A percentile compares a stretch with the other conserved stretches of the same genome.
Conservation (phyloP, 257 asterid genomes). For the Perilla frutescens region DNA sequence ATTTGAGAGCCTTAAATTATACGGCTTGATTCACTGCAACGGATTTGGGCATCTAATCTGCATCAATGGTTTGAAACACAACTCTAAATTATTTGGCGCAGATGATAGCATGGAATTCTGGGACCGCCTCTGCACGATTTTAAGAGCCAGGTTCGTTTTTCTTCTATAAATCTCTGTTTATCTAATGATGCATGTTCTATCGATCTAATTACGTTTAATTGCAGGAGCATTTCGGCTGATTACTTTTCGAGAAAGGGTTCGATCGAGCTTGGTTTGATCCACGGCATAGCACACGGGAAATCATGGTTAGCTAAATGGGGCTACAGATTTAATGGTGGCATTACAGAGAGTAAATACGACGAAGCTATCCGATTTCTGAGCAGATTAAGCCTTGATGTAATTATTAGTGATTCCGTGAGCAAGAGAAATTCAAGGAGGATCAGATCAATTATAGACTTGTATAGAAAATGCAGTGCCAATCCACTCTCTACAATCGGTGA, state of each 20-base stretch:
- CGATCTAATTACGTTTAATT: not conserved
- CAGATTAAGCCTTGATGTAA: slow-evolving; percentile 51
- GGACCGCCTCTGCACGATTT: slow-evolving; percentile 69
- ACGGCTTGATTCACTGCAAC: slow-evolving; percentile 80
- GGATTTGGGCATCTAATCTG: slow-evolving; percentile 82
- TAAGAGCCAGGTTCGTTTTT: slow-evolving; percentile 61
- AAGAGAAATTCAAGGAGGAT: slow-evolving; percentile 44
- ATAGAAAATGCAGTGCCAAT: slow-evolving; percentile 50
- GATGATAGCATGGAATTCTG: slow-evolving; percentile 71
- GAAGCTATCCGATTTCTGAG: slow-evolving; percentile 50
- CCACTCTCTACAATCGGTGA: slow-evolving; percentile 62
- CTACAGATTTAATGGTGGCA: slow-evolving; percentile 54
- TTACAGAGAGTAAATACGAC: slow-evolving; percentile 45
- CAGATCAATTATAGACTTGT: slow-evolving; percentile 46
- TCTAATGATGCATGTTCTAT: slow-evolving; percentile 12
- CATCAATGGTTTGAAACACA: slow-evolving; percentile 50
- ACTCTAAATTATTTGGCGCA: slow-evolving; percentile 44
- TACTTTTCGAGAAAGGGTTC: slow-evolving; percentile 46
- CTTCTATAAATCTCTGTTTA: not conserved
- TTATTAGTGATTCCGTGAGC: slow-evolving; percentile 48
- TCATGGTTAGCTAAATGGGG: slow-evolving; percentile 78
- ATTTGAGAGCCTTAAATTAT: slow-evolving; percentile 50
- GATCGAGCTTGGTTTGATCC: slow-evolving; percentile 58
- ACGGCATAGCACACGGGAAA: slow-evolving; percentile 56
- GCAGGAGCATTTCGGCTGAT: slow-evolving; percentile 64